phyloP scores from a whole-genome alignment of 305 asterid genomes.

The Solanum hybrid region DNA sequence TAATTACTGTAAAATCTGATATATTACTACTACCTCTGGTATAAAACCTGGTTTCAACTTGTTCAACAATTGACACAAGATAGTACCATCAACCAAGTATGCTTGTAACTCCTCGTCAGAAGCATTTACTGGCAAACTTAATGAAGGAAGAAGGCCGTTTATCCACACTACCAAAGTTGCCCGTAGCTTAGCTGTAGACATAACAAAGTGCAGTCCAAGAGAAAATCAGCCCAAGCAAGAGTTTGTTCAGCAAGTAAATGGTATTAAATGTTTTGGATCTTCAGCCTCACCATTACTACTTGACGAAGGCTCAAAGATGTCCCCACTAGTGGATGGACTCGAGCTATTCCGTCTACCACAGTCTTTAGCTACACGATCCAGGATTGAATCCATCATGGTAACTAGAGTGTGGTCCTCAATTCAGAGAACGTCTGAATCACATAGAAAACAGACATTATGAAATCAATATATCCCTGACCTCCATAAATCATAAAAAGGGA shows the following conservation, averaged over 20 bases:
- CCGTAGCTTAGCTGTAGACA: conserved; percentile 50
- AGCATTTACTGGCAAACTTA: conserved; percentile 46
- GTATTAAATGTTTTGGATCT: neutral
- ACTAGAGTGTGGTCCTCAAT: conserved; percentile 6
- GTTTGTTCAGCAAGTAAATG: neutral
- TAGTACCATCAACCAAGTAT: conserved; percentile 58
- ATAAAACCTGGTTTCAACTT: conserved; percentile 68
- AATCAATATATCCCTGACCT: neutral
- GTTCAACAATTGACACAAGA: conserved; percentile 56
- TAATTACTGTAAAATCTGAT: neutral
- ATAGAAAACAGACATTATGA: neutral
- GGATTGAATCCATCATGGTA: conserved; percentile 16
- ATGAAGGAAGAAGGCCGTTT: conserved; percentile 50
- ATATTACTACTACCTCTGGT: conserved; percentile 43
- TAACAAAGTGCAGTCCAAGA: neutral
- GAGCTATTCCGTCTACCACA: conserved; percentile 29
- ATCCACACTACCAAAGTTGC: conserved; percentile 66
- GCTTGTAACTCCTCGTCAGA: conserved; percentile 70
- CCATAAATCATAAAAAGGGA: neutral
- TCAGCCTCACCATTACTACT: conserved; percentile 45
- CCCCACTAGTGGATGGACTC: conserved; percentile 31
- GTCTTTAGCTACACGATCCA: conserved; percentile 37
- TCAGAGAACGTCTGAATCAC: conserved; percentile 6
- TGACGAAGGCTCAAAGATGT: conserved; percentile 53
- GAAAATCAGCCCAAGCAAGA: conserved; percentile 5